Base-by-base conservation (phyloP, 176 grass and related monocot species). In the Juncus inflexus region DNA sequence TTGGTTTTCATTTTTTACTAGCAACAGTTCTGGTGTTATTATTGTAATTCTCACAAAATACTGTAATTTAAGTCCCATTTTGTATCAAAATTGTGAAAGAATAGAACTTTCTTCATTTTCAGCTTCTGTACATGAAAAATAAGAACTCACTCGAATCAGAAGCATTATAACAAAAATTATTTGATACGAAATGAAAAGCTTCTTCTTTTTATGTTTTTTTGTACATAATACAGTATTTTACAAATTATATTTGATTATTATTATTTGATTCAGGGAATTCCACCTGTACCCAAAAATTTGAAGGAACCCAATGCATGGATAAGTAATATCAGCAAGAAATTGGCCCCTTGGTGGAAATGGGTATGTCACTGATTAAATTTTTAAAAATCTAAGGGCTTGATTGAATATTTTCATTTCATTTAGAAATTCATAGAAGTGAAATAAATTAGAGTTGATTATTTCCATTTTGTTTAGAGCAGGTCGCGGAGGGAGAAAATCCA, bases 261-360 rank as follows among this genome's bases (percentile, higher is more conserved):
- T 40, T 4, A 40, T 78, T 52, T 83, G 47, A 75, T 58, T 70
- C 74, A 97, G 92, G 92, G 92, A 69, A 91, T 97, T 83, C 82
- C 92, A 42, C 85, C 92, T 40, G 50, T 39, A 58, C 74, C 54
- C 54, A 83, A 86, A 83, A 83, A 84, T 35, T 49, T 89, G 0
- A 67, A 77, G 64, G 72, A 79, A 75, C 64, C 13, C 14, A 78
- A 87, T 80, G 64, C 77, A 72, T 97, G 92, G 92, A 71, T 97
- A 43, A 82, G 50, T 69, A 50, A 52, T 74, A 80, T 83, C 19
- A 77, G 87, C 60, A 97, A 86, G 65, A 84, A 97, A 58, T 52
- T 97, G 49, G 57, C 79, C 38, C 74, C 78, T 12, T 97, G 92
- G 92, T 97, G 92, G 92, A 54, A 72, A 54, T 97, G 92, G 92